Percentiles rank a stretch among this genome's conserved stretches.
These are phyloP conservation scores for Claviceps arundinis DNA, from an alignment of 2,329 filamentous ascomycete genomes.

Conservation along the genomic window DNA sequence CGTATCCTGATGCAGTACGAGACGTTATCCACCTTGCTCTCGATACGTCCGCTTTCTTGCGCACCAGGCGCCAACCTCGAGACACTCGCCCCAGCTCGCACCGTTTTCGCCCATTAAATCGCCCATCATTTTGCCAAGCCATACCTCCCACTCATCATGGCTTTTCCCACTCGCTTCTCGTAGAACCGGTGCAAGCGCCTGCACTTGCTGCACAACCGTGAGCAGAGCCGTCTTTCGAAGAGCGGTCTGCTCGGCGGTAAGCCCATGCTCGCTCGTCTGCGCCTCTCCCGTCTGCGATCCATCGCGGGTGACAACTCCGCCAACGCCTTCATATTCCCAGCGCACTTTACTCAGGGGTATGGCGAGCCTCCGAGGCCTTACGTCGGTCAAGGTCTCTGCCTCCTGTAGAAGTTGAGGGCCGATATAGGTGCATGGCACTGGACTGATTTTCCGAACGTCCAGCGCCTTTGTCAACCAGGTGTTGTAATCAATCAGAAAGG, in stretches of 20 bases:
- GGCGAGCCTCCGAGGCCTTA: conserved; percentile 66
- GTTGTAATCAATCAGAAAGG: conserved; percentile 73
- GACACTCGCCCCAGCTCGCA: conserved; percentile 70
- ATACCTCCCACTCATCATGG: conserved; percentile 83
- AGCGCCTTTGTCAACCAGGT: conserved; percentile 66
- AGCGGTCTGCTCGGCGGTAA: conserved; percentile 58
- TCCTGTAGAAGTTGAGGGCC: conserved; percentile 72
- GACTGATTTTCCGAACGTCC: conserved; percentile 53
- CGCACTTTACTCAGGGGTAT: conserved; percentile 73
- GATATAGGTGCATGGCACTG: conserved; percentile 67
- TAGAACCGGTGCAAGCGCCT: conserved; percentile 70
- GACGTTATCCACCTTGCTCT: background rate
- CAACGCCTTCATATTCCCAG: conserved; percentile 71
- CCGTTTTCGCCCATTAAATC: conserved; percentile 70
- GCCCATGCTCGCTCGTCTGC: conserved; percentile 25
- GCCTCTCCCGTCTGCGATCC: conserved; percentile 47
- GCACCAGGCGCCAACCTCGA: conserved; percentile 79
- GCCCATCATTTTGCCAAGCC: conserved; percentile 77
- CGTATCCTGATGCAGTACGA: background rate
- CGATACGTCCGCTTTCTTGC: conserved; percentile 52
- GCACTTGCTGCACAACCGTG: conserved; percentile 71
- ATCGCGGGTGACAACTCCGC: conserved; percentile 46
- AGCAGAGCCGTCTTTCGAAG: conserved; percentile 68
- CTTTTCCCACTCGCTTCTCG: conserved; percentile 75
- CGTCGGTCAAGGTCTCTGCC: conserved; percentile 53